These are phyloP conservation scores for Citrus hindsii DNA, from an alignment of 345 rosid species.

Conservation along the genomic window DNA sequence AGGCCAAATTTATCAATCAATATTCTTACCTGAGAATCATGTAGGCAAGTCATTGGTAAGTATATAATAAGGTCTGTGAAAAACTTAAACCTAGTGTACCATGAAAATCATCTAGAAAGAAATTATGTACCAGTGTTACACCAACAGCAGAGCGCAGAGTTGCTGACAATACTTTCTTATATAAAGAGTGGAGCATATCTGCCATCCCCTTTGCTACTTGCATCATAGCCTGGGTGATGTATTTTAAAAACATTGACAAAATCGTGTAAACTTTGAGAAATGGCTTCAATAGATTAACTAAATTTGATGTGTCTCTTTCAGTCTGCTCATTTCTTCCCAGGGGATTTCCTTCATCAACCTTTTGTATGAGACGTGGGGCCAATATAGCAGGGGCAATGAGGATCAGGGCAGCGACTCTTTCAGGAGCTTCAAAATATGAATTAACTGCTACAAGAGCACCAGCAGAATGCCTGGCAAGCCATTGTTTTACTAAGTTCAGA, in stretches of 20 bases:
- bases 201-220: slow-evolving; percentile 46
- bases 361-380: slow-evolving; percentile 43
- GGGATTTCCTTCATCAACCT: slow-evolving; percentile 19
- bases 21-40: slow-evolving; percentile 53
- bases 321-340: slow-evolving; percentile 20
- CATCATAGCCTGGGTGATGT: slow-evolving; percentile 26
- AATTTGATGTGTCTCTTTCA: slow-evolving; percentile 27
- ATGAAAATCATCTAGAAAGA: slow-evolving; percentile 2
- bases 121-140: slow-evolving; percentile 61
- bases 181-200: slow-evolving; percentile 45
- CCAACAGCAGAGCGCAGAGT: slow-evolving; percentile 58
- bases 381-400: slow-evolving; percentile 90
- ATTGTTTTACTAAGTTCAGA: slow-evolving; percentile 13
- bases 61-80: not conserved
- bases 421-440: slow-evolving; percentile 88
- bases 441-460: slow-evolving; percentile 81
- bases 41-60: slow-evolving; percentile 5
- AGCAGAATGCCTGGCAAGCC: slow-evolving; percentile 71
- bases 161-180: slow-evolving; percentile 59
- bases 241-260: slow-evolving; percentile 35
- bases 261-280: slow-evolving; percentile 28
- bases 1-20: slow-evolving; percentile 67
- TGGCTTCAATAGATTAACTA: slow-evolving; percentile 19
- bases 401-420: slow-evolving; percentile 79
- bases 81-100: not conserved